Base-by-base conservation (phyloP, 805 yeast species). In the Monosporozyma unispora region DNA sequence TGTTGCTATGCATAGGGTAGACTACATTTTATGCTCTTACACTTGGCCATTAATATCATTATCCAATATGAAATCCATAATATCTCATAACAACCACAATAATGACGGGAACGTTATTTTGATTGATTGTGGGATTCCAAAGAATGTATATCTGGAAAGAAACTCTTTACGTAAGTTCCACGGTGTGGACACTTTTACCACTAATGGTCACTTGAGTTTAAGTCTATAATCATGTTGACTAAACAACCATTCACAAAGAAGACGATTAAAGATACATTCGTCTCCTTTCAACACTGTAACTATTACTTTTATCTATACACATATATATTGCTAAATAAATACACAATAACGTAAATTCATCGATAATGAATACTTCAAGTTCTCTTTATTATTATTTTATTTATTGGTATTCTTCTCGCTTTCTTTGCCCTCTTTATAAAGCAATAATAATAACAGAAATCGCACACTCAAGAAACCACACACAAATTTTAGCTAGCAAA, bases 121-220 rank as follows among this genome's bases (percentile, higher is more conserved):
- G 52, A 73, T 84, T 14, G 95, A 87, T 57, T 71, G 80, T 50
- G 93, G 93, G 11, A 71, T 82, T 11, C 93, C 95, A 2, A 61
- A 74, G 70, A 58, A 79, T 77, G 41, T 82, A 63, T 64, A 69
- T 59, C 40, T 57, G n/a, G 55, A 66, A 52, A 67, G 68, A 53
- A 67, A 67, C 1, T 70, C 72, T 12, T 54, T 76, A 38, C 70
- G 80, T 28, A 78, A 77, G 55, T 76, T 78, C 50, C 79, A 75
- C 49, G 67, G 52, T 11, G 58, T 60, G 25, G 67, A 64, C 46
- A 48, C 60, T 19, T 64, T 64, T 45, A 43, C 47, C 14, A 44
- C 41, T 12, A 18, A 41, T n/a, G 55, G 54, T 8, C 22, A 44
- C 8, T 27, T 50, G 3, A 38, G 31, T 19, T 29, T 48, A 21